phyloP scores from a whole-genome alignment of 169 alveolate genomes.

The Cryptosporidium parvum region DNA sequence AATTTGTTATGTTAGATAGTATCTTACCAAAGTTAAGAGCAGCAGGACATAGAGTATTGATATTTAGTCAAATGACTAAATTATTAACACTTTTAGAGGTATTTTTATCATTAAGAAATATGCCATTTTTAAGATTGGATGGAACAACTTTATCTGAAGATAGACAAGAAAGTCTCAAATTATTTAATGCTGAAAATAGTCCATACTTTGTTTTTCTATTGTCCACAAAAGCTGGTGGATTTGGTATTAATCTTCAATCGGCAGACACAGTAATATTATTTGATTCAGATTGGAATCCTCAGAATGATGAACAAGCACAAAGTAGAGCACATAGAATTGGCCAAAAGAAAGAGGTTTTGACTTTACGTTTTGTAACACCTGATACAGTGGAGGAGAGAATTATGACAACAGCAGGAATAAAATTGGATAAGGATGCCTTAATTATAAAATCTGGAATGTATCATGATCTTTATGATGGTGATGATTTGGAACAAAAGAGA shows the following conservation, averaged over 20 bases:
- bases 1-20: conserved; percentile 91
- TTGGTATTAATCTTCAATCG: conserved; percentile 94
- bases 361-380: conserved; percentile 91
- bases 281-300: conserved; percentile 97
- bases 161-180: conserved; percentile 84
- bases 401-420: conserved; percentile 89
- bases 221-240: conserved; percentile 94
- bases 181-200: conserved; percentile 84
- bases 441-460: conserved; percentile 82
- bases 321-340: conserved; percentile 97
- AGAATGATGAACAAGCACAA: conserved; percentile 94
- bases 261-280: conserved; percentile 97
- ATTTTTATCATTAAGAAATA: conserved; percentile 87
- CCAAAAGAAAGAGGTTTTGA: conserved; percentile 91
- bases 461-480: conserved; percentile 77
- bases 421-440: conserved; percentile 82
- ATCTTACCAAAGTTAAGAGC: conserved; percentile 89
- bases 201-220: conserved; percentile 89
- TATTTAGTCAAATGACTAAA: conserved; percentile 93
- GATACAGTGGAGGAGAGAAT: conserved; percentile 95
- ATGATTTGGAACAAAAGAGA: conserved; percentile 70
- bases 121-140: conserved; percentile 88
- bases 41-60: conserved; percentile 92
- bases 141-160: conserved; percentile 94
- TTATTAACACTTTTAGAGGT: conserved; percentile 90